Base-by-base conservation (phyloP, 768 basidiomycete genomes). In the Lentinula edodes region DNA sequence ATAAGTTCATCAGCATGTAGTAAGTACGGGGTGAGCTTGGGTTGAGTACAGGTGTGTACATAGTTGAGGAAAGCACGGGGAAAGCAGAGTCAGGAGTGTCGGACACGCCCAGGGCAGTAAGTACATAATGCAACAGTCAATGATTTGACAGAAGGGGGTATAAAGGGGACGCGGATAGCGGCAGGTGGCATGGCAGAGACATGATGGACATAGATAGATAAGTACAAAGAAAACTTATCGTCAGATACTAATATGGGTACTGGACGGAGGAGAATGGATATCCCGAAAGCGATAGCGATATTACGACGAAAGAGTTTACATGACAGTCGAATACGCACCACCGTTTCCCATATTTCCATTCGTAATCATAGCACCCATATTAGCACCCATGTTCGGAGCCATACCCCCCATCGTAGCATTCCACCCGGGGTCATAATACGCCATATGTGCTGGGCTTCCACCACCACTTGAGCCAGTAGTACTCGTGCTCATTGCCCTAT, bases 401-500 rank as follows among this genome's bases (percentile, higher is more conserved):
- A 58, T 56, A 43, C 20, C 55, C 38, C 48, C 55, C 54, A 53
- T 36, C 20, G 45, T n/a, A 5, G 42, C 46, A 18, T 62, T 58
- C 55, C 61, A 57, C 15, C 54, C 54, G 18, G 59, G 41, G 23
- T 48, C 56, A 51, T 45, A 51, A 16, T 58, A 55, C 6, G 28
- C 10, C 12, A 45, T 52, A 35, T 52, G 39, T 20, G 41, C 58
- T 15, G 54, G 54, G 32, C 58, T 60, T 28, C 39, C 46, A 41
- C 54, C 39, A 69, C 16, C 66, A 0, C 20, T 66, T 67, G 64
- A 70, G 70, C 35, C 69, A 68, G 48, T 67, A 52, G 52, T 68
- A 48, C 67, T 70, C 61, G 64, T 69, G 70, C 46, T 71, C 63
- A 50, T 68, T 60, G 74, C 48, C 1, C 58, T 50, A 32, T 20